Percentiles rank a stretch among this genome's conserved stretches.
These are phyloP conservation scores for Cornus kousa DNA, from an alignment of 148 eudicot genomes.

Conservation along the genomic window DNA sequence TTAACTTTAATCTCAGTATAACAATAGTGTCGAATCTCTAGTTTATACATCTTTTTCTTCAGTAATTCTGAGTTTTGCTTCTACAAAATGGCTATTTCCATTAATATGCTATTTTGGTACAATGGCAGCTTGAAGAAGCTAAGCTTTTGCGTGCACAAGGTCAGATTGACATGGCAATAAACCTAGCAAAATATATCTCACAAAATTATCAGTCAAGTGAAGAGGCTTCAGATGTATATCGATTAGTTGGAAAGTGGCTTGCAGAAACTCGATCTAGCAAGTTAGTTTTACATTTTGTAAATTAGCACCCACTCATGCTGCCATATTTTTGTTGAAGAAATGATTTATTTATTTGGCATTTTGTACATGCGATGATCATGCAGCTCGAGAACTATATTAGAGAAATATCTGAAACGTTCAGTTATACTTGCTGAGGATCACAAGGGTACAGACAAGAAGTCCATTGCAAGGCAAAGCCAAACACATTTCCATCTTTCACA, in stretches of 20 bases:
- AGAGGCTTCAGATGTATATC: conserved; percentile 79
- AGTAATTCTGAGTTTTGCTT: not conserved
- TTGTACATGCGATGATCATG: conserved; percentile 23
- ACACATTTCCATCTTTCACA: conserved; percentile 97
- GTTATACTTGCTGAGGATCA: conserved; percentile 65
- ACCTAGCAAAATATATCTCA: conserved; percentile 79
- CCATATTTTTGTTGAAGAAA: not conserved
- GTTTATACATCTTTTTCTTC: conserved; percentile 6
- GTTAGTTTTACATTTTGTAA: conserved; percentile 37
- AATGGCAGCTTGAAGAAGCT: conserved; percentile 91
- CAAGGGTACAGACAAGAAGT: conserved; percentile 40
- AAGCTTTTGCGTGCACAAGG: conserved; percentile 92
- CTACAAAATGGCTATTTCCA: not conserved
- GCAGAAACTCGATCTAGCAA: conserved; percentile 97
- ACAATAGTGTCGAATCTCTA: not conserved
- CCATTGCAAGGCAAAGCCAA: conserved; percentile 62
- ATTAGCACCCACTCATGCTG: not conserved
- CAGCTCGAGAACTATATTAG: conserved; percentile 95
- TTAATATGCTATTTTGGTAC: not conserved
- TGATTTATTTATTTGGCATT: not conserved
- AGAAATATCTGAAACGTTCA: conserved; percentile 86
- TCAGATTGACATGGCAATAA: conserved; percentile 91
- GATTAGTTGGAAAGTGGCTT: conserved; percentile 96
- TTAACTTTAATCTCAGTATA: not conserved
- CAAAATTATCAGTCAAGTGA: conserved; percentile 55